phyloP scores from a whole-genome alignment of 192 early-diverging fungal genomes.

The Glomus cerebriforme region DNA sequence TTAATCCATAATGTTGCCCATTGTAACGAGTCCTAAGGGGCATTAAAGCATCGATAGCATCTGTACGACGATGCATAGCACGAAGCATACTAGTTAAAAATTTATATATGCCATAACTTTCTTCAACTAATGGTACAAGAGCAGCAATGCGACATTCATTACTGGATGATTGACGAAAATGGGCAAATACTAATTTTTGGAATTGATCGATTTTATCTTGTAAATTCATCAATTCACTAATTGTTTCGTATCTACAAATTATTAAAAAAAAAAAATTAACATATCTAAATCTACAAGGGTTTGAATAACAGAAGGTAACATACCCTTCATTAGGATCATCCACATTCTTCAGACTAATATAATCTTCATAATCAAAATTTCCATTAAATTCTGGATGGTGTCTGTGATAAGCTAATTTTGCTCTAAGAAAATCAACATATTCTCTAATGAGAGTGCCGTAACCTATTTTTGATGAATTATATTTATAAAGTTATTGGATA shows the following conservation, averaged over 20 bases:
- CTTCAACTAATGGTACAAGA: conserved; percentile 96
- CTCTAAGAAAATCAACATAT: conserved; percentile 86
- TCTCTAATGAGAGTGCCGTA: conserved; percentile 87
- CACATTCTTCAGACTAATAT: conserved; percentile 87
- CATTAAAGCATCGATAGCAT: conserved; percentile 82
- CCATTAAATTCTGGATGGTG: conserved; percentile 92
- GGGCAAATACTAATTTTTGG: conserved; percentile 84
- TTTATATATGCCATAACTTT: conserved; percentile 93
- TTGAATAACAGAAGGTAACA: background rate
- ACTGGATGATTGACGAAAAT: conserved; percentile 78
- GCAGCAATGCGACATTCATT: conserved; percentile 96
- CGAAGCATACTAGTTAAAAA: conserved; percentile 94
- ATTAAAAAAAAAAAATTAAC: background rate
- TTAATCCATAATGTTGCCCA: conserved; percentile 78
- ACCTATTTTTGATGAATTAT: conserved; percentile 33
- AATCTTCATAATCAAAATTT: conserved; percentile 97
- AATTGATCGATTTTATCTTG: conserved; percentile 92
- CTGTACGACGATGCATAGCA: conserved; percentile 89
- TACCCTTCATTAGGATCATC: conserved; percentile 98
- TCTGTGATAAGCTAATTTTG: conserved; percentile 91
- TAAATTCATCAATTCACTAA: conserved; percentile 88
- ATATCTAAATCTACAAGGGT: background rate
- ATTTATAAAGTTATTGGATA: background rate
- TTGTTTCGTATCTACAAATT: conserved; percentile 84
- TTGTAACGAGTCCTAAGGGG: conserved; percentile 90